phyloP scores from a whole-genome alignment of 2,329 filamentous ascomycete species.

The Zymoseptoria ardabiliae region DNA sequence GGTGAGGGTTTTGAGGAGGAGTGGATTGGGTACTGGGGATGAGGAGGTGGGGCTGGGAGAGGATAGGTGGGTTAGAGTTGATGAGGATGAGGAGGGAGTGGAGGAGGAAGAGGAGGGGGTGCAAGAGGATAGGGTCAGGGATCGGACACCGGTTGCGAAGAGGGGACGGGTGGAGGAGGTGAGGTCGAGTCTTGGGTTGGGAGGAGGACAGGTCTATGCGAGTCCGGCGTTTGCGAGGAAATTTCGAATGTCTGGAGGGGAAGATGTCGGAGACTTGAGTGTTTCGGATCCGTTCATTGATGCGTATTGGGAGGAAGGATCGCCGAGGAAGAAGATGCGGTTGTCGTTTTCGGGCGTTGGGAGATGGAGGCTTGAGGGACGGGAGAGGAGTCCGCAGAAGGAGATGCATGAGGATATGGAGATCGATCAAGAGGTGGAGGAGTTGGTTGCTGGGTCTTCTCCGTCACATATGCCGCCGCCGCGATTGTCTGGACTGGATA shows the following conservation, averaged over 20 bases:
- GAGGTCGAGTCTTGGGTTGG: slow-evolving; percentile 12
- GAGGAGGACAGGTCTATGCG: slow-evolving; percentile 32
- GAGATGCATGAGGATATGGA: slow-evolving; percentile 18
- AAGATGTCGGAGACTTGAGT: slow-evolving; percentile 54
- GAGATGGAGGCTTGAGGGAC: slow-evolving; percentile 67
- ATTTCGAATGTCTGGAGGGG: slow-evolving; percentile 61
- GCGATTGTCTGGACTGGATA: not conserved
- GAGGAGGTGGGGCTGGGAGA: slow-evolving; percentile 4
- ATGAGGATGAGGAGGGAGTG: slow-evolving; percentile 5
- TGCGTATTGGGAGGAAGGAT: slow-evolving; percentile 49
- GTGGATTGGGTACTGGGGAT: slow-evolving; percentile 7
- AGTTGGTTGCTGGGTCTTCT: not conserved
- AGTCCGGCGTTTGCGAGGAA: slow-evolving; percentile 77
- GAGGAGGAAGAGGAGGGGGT: not conserved
- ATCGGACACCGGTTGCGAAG: slow-evolving; percentile 5
- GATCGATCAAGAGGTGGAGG: slow-evolving; percentile 4
- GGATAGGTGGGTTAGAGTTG: not conserved
- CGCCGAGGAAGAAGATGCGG: slow-evolving; percentile 60
- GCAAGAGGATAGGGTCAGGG: not conserved
- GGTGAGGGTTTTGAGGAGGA: slow-evolving; percentile 23
- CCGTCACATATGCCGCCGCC: not conserved
- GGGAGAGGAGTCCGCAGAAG: slow-evolving; percentile 62
- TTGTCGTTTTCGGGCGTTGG: slow-evolving; percentile 61
- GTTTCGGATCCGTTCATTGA: slow-evolving; percentile 59
- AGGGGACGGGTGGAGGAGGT: not conserved